Base-by-base conservation (phyloP, 2,329 filamentous ascomycete genomes). In the Aspergillus felis region DNA sequence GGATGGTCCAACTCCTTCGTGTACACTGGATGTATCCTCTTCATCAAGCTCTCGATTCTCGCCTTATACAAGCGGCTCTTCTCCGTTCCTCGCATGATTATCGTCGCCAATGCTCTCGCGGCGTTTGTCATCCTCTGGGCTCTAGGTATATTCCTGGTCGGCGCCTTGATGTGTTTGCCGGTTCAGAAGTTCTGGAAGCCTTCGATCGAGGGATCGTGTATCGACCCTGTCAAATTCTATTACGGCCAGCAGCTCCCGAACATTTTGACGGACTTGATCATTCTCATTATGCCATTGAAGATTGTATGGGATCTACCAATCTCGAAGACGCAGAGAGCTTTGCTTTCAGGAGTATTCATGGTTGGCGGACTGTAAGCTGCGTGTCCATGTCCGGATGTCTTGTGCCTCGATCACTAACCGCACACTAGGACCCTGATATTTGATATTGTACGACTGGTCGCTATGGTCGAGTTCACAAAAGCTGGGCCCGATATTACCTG, bases 161-260 rank as follows among this genome's bases (percentile, higher is more conserved):
- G 57, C 3, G 53, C 50, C 51, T 53, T 72, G 10, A 50, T 63
- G 7, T 72, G 69, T 27, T 65, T 66, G 1, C 69, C 69, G 1
- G 57, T 67, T 1, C 48, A 55, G 28, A 69, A 61, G 28, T 68
- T 69, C 52, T 71, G 69, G 69, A 57, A 68, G 14, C 60, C 29
- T 7, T 55, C 60, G 0, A 52, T 68, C 7, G 56, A 60, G 10
- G 68, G 68, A 24, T 58, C 61, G 7, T 71, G 69, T 29, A 65
- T 71, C 8, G 61, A 69, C 44, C 20, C 62, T 1, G 62, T 57
- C 49, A 59, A 49, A n/a, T 71, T 66, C 50, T 68, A 68, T 48
- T 69, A 69, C n/a, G 69, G 61, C 25, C 52, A 62, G 28, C 67
- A 70, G 28, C 66, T 71, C 20, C 69, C 69, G 1, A 71, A 71